These are phyloP conservation scores for Pythium brassicae DNA, from an alignment of 352 stramenopile genomes.

Conservation along the genomic window DNA sequence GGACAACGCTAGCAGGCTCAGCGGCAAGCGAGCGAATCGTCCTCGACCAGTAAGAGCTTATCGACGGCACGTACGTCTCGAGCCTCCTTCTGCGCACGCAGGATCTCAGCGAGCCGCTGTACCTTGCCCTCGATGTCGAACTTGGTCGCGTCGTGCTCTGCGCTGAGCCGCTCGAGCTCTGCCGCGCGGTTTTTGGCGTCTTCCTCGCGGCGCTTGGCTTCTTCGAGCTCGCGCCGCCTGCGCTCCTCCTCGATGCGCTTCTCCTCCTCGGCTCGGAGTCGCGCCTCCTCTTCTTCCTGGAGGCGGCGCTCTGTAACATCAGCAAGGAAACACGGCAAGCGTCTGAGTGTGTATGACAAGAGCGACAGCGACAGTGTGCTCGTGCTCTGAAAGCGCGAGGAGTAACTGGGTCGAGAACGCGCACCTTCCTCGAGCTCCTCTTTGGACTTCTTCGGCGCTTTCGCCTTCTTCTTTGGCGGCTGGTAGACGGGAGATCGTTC, in stretches of 20 bases:
- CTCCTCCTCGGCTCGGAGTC: constrained; percentile 57
- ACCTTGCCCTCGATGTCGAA: constrained; percentile 57
- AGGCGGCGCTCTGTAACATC: constrained; percentile 44
- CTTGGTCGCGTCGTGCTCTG: constrained; percentile 48
- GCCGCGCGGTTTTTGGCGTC: constrained; percentile 57
- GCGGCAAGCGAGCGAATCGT: no score
- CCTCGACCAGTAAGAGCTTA: not conserved
- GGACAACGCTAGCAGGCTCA: no score
- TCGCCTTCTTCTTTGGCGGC: constrained; percentile 75
- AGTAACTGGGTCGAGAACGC: not conserved
- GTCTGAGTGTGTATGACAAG: no score
- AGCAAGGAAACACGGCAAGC: not conserved
- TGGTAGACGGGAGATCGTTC: constrained; percentile 13
- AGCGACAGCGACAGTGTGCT: no score
- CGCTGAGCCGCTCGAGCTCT: constrained; percentile 53
- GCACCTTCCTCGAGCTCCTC: constrained; percentile 72
- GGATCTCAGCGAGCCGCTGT: constrained; percentile 49
- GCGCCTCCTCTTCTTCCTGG: constrained; percentile 71
- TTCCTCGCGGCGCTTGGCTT: constrained; percentile 51
- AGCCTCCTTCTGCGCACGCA: constrained; percentile 59
- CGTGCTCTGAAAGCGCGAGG: not conserved
- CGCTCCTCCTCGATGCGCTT: constrained; percentile 69
- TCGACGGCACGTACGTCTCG: constrained; percentile 30
- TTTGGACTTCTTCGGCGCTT: constrained; percentile 79
- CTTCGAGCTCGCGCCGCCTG: constrained; percentile 48